Evolutionary conservation across 2,329 filamentous ascomycete species (phyloP).

Genomic region (Microcyclospora tardicrescens): DNA sequence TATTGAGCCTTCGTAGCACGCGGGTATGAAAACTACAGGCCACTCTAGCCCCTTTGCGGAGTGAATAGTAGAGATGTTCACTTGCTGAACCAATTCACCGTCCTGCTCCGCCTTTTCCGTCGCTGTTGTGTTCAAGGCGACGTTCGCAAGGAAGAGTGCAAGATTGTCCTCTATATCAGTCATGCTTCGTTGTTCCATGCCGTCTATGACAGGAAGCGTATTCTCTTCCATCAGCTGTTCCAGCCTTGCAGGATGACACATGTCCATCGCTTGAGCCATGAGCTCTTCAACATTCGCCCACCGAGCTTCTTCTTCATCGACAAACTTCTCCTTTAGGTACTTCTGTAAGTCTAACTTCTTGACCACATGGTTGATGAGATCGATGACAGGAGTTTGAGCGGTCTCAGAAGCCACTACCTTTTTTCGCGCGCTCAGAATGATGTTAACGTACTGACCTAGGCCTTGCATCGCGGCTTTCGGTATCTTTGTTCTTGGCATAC

Average conservation of each 20-base stretch:
- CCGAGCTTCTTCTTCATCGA: slow-evolving; percentile 61
- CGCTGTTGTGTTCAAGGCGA: slow-evolving; percentile 70
- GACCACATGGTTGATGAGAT: slow-evolving; percentile 44
- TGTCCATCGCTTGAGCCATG: slow-evolving; percentile 64
- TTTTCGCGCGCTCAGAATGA: slow-evolving; percentile 45
- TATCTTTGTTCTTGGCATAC: slow-evolving; percentile 40
- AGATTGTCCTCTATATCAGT: slow-evolving; percentile 49
- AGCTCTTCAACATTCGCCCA: slow-evolving; percentile 89
- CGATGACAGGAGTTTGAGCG: slow-evolving; percentile 26
- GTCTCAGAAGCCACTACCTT: slow-evolving; percentile 37
- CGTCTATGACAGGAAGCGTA: slow-evolving; percentile 53
- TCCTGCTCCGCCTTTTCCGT: slow-evolving; percentile 49
- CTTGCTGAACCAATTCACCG: slow-evolving; percentile 42
- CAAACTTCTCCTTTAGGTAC: slow-evolving; percentile 59
- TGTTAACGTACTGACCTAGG: slow-evolving; percentile 44
- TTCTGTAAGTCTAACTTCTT: slow-evolving; percentile 58
- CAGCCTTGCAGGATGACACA: slow-evolving; percentile 28
- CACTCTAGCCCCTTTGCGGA: slow-evolving; percentile 93
- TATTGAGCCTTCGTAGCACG: slow-evolving; percentile 78
- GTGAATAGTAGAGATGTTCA: slow-evolving; percentile 93
- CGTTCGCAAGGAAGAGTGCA: slow-evolving; percentile 74
- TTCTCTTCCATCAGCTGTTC: slow-evolving; percentile 31
- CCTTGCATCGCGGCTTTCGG: slow-evolving; percentile 43
- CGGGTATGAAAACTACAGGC: slow-evolving; percentile 88
- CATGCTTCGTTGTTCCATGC: slow-evolving; percentile 43